Evolutionary conservation across 2,329 filamentous ascomycete species (phyloP).

Genomic region (Epichloe scottii): DNA sequence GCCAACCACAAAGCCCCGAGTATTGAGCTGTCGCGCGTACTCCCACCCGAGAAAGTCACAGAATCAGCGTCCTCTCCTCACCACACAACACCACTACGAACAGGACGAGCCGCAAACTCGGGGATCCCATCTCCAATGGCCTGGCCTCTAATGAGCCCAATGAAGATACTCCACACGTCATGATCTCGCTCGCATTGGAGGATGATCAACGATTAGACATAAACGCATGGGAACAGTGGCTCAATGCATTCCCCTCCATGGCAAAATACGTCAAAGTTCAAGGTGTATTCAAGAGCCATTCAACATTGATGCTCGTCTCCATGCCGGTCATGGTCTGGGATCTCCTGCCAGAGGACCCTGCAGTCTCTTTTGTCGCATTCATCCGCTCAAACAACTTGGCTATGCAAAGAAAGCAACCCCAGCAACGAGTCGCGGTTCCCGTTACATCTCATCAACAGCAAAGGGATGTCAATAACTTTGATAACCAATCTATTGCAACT

Average conservation of each 20-base stretch:
- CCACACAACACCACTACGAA: constrained; percentile 8
- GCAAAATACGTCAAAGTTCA: constrained; percentile 50
- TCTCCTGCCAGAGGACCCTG: constrained; percentile 42
- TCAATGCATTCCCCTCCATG: constrained; percentile 41
- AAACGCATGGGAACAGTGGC: constrained; percentile 47
- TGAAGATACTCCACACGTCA: constrained; percentile 45
- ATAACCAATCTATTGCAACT: constrained; percentile 14
- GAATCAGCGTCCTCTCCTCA: constrained; percentile 13
- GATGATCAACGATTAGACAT: constrained; percentile 44
- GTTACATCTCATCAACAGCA: constrained; percentile 8
- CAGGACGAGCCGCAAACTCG: constrained; percentile 16
- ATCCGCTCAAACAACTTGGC: constrained; percentile 45
- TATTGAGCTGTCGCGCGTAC: constrained; percentile 37
- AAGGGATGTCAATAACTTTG: constrained; percentile 11
- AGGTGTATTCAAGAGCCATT: constrained; percentile 49
- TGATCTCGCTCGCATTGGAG: constrained; percentile 47
- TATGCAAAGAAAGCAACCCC: constrained; percentile 16
- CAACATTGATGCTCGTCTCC: constrained; percentile 43
- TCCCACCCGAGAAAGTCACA: constrained; percentile 13
- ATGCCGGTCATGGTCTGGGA: constrained; percentile 49
- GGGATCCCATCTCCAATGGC: constrained; percentile 13
- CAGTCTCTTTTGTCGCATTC: constrained; percentile 45
- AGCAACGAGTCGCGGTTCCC: constrained; percentile 1
- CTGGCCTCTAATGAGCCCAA: constrained; percentile 31
- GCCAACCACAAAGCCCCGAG: constrained; percentile 45